These are phyloP conservation scores for Trichoderma afroharzianum DNA, from an alignment of 2,329 filamentous ascomycete genomes.

Conservation along the genomic window DNA sequence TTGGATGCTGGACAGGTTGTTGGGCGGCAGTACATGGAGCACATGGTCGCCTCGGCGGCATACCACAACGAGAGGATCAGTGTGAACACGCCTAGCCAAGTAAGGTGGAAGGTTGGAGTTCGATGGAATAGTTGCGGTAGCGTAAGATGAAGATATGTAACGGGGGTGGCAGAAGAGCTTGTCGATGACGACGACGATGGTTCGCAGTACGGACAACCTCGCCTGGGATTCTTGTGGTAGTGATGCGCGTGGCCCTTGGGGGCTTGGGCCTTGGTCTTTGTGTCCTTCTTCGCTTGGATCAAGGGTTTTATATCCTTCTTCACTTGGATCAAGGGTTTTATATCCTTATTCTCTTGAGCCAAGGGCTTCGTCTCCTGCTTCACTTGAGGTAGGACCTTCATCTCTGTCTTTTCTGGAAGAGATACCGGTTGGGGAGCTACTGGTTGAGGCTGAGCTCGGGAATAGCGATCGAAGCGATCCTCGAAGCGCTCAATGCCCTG, in stretches of 20 bases:
- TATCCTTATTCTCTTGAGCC: neutral
- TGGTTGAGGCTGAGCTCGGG: conserved; percentile 32
- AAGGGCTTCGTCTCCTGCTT: neutral
- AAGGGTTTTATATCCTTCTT: neutral
- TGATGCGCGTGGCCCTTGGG: conserved; percentile 19
- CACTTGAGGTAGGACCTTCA: neutral
- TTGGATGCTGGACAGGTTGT: conserved; percentile 40
- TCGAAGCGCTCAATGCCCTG: conserved; percentile 58
- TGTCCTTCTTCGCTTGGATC: conserved; percentile 9
- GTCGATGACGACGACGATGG: conserved; percentile 3
- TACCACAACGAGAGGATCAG: conserved; percentile 50
- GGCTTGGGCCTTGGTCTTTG: neutral
- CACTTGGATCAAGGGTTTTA: neutral
- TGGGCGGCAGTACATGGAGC: conserved; percentile 52
- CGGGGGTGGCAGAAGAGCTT: conserved; percentile 16
- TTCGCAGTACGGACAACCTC: conserved; percentile 21
- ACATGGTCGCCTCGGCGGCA: conserved; percentile 51
- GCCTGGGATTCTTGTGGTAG: neutral
- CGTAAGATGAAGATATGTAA: conserved; percentile 41
- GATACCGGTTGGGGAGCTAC: too few relatives aligned
- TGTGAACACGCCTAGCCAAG: conserved; percentile 45
- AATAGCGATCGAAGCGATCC: conserved; percentile 49
- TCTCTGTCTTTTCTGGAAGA: neutral
- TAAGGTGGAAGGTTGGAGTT: conserved; percentile 44
- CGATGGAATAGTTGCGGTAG: conserved; percentile 46